Percentiles rank a stretch among this genome's conserved stretches.
These are phyloP conservation scores for Entomortierella chlamydospora DNA, from an alignment of 192 early-diverging fungal genomes.

Conservation along the genomic window DNA sequence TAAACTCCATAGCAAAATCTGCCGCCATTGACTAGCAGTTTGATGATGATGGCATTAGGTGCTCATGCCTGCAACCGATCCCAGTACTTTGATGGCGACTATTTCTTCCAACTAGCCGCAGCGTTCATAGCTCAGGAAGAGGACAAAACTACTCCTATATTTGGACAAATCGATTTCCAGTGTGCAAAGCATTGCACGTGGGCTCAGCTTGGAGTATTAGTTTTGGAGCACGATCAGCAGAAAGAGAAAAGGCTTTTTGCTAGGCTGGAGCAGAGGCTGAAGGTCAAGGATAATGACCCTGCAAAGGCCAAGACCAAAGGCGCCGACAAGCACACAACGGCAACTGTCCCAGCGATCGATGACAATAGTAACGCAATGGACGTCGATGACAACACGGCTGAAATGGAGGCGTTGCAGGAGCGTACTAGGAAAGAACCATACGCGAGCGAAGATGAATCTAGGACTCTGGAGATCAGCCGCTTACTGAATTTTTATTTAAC, in stretches of 20 bases:
- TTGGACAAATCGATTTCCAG: conserved; percentile 15
- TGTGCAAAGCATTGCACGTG: conserved; percentile 1
- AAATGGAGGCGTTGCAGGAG: neutral
- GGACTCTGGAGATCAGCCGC: conserved; percentile 14
- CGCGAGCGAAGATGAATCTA: conserved; percentile 11
- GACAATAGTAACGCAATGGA: conserved; percentile 8
- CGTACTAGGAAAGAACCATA: conserved; percentile 11
- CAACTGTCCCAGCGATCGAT: neutral
- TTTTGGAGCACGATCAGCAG: conserved; percentile 21
- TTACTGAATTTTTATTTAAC: conserved; percentile 13
- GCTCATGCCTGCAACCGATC: conserved; percentile 9
- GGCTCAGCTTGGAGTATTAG: conserved; percentile 26
- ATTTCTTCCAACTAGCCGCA: conserved; percentile 8
- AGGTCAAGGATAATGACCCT: neutral
- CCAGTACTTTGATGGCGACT: conserved; percentile 2
- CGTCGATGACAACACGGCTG: neutral
- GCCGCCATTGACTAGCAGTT: conserved; percentile 16
- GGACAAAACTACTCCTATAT: neutral
- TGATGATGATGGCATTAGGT: conserved; percentile 18
- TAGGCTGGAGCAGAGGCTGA: neutral
- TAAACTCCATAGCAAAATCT: conserved; percentile 9
- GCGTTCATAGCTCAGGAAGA: conserved; percentile 10
- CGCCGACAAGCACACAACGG: neutral
- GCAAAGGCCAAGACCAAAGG: neutral
- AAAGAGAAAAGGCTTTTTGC: conserved; percentile 10